Evolutionary conservation across 1,139 yeast genomes (phyloP), one percentile per base, ranked within the genome.

Genomic region (Pichia sp.): DNA sequence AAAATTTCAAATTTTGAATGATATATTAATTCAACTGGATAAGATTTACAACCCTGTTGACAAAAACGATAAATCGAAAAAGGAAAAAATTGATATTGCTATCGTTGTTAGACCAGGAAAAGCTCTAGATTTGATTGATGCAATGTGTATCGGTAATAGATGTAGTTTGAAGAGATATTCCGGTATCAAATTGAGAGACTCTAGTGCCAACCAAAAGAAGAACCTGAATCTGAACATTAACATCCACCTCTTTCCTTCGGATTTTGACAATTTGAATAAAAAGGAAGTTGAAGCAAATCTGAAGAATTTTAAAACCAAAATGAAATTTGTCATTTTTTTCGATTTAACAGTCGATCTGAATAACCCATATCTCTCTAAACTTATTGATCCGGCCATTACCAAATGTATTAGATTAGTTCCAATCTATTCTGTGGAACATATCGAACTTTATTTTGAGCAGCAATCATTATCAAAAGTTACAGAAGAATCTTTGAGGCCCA

Each of bases 361-460:
- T 8, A 47, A 57, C 41, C 47, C 42, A 27, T 45, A 41, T 43
- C 29, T 59, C 52, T 33, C 35, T 40, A 37, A 43, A 33, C 32
- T 57, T 43, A 46, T 47, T 37, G 45, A 44, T 33, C 11, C 53
- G 54, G 23, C 10, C 6, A 43, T 82, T 0, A 85, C 94, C 2
- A 56, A 53, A 42, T 66, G 85, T 4, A 62, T 92, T 28, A 68
- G 92, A 36, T 66, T 90, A 29, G 76, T 86, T 3, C 85, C 95
- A 2, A 75, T 82, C 51, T 80, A 85, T 57, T 82, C 95, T 2
- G 79, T 87, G 33, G 97, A 90, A 55, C 97, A 90, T 57, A 77
- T 82, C 50, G 77, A 48, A 37, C 37, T 39, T 32, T 33, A 64
- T 61, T 62, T 53, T 55, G 46, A 58, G 55, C 32, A 57, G 56